These are phyloP conservation scores for Bolboschoenus planiculmis DNA, from an alignment of 176 grass and related monocot genomes.

Conservation along the genomic window DNA sequence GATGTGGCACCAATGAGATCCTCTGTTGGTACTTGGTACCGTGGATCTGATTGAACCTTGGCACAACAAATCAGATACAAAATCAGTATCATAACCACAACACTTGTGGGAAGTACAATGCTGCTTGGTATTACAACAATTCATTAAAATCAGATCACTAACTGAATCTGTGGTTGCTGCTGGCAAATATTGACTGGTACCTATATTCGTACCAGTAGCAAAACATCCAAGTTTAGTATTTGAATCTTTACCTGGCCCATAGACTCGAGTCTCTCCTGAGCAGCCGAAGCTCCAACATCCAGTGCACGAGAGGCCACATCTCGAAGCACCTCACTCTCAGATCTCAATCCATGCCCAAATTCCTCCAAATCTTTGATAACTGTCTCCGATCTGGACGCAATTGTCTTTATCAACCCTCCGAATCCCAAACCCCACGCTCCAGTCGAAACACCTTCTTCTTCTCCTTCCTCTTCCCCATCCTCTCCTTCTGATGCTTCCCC, in stretches of 20 bases:
- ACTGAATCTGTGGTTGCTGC: background rate
- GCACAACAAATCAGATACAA: background rate
- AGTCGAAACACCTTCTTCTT: background rate
- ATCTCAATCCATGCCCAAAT: slow-evolving; percentile 51
- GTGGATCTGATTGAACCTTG: background rate
- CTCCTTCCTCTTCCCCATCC: slow-evolving; percentile 6
- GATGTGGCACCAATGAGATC: background rate
- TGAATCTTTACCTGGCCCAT: slow-evolving; percentile 40
- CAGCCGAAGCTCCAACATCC: slow-evolving; percentile 42
- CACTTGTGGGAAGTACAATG: background rate
- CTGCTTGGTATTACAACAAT: background rate
- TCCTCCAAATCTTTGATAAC: slow-evolving; percentile 75
- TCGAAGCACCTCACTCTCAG: slow-evolving; percentile 48
- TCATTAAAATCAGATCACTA: background rate
- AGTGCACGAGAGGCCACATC: slow-evolving; percentile 48
- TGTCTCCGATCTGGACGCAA: slow-evolving; percentile 52
- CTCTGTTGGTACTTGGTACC: background rate
- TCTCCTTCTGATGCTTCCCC: background rate
- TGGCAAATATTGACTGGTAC: background rate
- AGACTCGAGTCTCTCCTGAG: slow-evolving; percentile 64
- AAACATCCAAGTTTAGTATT: background rate
- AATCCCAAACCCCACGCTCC: slow-evolving; percentile 37
- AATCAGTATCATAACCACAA: background rate
- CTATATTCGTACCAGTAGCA: background rate
- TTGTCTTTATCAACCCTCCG: slow-evolving; percentile 63